Evolutionary conservation across 2,329 filamentous ascomycete genomes (phyloP).

Genomic region (Cladosporium colombiae): DNA sequence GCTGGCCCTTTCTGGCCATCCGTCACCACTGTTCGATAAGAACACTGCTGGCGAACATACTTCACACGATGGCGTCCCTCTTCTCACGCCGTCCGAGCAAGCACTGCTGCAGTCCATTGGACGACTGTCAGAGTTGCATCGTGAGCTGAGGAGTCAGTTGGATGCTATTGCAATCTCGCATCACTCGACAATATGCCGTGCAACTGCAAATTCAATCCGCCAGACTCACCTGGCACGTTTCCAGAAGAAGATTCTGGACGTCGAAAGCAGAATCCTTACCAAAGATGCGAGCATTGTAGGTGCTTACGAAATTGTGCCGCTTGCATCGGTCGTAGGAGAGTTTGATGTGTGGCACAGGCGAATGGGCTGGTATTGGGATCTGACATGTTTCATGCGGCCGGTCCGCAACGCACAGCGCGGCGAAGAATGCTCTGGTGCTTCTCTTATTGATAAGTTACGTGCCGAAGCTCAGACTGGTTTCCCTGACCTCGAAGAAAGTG

Average conservation of each 20-base stretch:
- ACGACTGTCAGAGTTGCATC: slow-evolving; percentile 75
- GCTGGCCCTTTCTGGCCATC: slow-evolving; percentile 91
- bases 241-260: slow-evolving; percentile 78
- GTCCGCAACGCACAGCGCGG: not conserved
- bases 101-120: slow-evolving; percentile 77
- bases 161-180: slow-evolving; percentile 69
- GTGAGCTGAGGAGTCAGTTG: slow-evolving; percentile 67
- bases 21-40: slow-evolving; percentile 78
- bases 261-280: slow-evolving; percentile 75
- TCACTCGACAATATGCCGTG: slow-evolving; percentile 79
- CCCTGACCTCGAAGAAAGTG: slow-evolving; percentile 76
- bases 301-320: slow-evolving; percentile 87
- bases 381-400: slow-evolving; percentile 68
- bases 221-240: slow-evolving; percentile 76
- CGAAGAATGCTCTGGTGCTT: slow-evolving; percentile 47
- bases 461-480: slow-evolving; percentile 84
- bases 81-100: slow-evolving; percentile 73
- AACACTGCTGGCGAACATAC: slow-evolving; percentile 37
- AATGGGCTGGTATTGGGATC: slow-evolving; percentile 81
- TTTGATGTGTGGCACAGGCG: slow-evolving; percentile 85
- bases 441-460: slow-evolving; percentile 75
- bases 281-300: slow-evolving; percentile 80
- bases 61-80: slow-evolving; percentile 46
- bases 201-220: slow-evolving; percentile 76
- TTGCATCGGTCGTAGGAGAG: slow-evolving; percentile 79